phyloP scores from a whole-genome alignment of 1,139 yeast species.

The Nakaseomyces uthaithaninus region DNA sequence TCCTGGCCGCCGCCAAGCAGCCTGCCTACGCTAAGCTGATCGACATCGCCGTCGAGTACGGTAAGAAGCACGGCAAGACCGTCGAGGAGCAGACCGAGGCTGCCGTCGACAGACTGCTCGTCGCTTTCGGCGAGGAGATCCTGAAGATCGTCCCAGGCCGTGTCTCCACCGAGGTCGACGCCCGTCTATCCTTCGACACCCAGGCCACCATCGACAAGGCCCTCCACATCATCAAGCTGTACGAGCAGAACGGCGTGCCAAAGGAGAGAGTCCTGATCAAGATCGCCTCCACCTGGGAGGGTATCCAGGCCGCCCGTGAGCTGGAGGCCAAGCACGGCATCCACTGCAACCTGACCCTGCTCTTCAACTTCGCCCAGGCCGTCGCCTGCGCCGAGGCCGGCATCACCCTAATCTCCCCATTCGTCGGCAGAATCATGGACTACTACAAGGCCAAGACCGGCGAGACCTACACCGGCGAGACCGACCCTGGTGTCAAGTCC shows the following conservation, averaged over 20 bases:
- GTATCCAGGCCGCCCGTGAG: conserved; percentile 97
- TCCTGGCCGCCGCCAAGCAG: conserved; percentile 91
- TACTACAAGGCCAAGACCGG: conserved; percentile 97
- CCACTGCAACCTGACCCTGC: conserved; percentile 91
- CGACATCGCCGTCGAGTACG: conserved; percentile 85
- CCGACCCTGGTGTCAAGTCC: conserved; percentile 94
- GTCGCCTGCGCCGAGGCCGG: conserved; percentile 98
- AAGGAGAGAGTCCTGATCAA: conserved; percentile 91
- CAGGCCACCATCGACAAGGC: conserved; percentile 92
- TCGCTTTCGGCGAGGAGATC: conserved; percentile 93
- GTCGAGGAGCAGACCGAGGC: conserved; percentile 57
- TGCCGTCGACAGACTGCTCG: conserved; percentile 87
- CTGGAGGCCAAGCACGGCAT: conserved; percentile 84
- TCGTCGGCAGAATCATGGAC: conserved; percentile 98
- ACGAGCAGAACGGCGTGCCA: conserved; percentile 71
- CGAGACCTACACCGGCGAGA: conserved; percentile 65
- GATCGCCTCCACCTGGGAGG: conserved; percentile 98
- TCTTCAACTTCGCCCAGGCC: conserved; percentile 94
- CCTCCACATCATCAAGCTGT: conserved; percentile 71
- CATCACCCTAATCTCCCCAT: conserved; percentile 94
- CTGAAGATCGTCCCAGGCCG: conserved; percentile 96
- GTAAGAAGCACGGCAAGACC: conserved; percentile 50
- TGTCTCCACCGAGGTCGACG: conserved; percentile 98
- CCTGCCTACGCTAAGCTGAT: conserved; percentile 82
- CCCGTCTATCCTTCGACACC: conserved; percentile 91